Evolutionary conservation across 805 yeast genomes (phyloP), one percentile per base, ranked within the genome.

Genomic region (Candida railenensis): DNA sequence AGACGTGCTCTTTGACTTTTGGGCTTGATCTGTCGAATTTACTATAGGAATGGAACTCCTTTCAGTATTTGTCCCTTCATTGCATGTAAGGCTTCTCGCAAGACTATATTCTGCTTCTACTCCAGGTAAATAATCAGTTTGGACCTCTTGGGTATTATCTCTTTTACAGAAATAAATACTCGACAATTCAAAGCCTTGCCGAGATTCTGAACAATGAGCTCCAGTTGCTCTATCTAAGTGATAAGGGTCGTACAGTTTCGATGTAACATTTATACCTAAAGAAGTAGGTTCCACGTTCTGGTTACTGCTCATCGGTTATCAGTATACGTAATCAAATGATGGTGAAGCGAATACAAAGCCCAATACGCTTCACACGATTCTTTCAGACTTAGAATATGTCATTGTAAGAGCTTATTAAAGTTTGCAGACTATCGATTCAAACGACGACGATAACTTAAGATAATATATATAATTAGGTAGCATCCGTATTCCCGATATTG

Each of bases 101-200:
- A 40, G 34, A 11, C 22, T 32, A 14, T 30, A 28, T 8, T 40
- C 43, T 25, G n/a, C 25, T 4, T 28, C 33, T 11, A 36, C 43
- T 14, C 19, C 16, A 12, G 22, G 34, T 40, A 8, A n/a, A 15
- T 40, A 40, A 16, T n/a, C 32, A 7, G 15, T 11, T 4, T 25
- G 20, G 15, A 21, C 19, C 7, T 20, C 37, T 14, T 32, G 43
- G n/a, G n/a, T n/a, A 19, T 40, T 36, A 20, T 40, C 43, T 28
- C 43, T 25, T 5, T 25, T 62, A 63, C 63, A 58, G 18, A 59
- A 52, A 40, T 51, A 43, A 38, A 37, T 45, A 20, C 38, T 52
- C 25, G 53, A 52, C 42, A 40, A 5, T 20, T 40, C 43, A 15
- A 43, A 39, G 33, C 34, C 15, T 11, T 25, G 30, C 12, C n/a